Evolutionary conservation across 495 filamentous ascomycete species (phyloP).

Genomic region (Penicillium canariense): DNA sequence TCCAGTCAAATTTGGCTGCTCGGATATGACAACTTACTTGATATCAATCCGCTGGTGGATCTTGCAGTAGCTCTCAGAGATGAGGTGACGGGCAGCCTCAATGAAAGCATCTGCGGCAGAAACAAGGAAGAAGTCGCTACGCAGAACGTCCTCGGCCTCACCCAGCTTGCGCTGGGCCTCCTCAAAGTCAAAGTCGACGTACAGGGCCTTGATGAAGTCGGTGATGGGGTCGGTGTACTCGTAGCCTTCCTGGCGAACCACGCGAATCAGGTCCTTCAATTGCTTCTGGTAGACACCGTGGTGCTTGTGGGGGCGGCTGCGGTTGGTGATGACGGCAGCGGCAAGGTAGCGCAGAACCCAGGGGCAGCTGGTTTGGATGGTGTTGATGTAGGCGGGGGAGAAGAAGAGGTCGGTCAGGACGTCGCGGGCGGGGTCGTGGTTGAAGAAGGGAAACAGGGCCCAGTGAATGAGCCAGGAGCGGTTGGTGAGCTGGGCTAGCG

Average conservation of each 20-base stretch:
- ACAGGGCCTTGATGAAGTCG: conserved; percentile 92
- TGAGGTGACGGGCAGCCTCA: conserved; percentile 89
- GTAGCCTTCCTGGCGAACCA: conserved; percentile 94
- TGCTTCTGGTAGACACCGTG: conserved; percentile 91
- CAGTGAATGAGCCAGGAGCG: conserved; percentile 98
- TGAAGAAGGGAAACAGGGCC: conserved; percentile 98
- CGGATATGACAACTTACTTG: conserved; percentile 53
- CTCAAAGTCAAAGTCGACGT: conserved; percentile 98
- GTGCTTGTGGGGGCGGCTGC: conserved; percentile 74
- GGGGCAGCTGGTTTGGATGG: conserved; percentile 94
- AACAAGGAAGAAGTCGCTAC: conserved; percentile 92
- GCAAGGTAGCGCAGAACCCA: conserved; percentile 96
- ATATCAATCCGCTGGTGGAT: conserved; percentile 98
- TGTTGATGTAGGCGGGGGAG: conserved; percentile 95
- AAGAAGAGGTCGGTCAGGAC: conserved; percentile 93
- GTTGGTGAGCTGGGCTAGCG: conserved; percentile 88
- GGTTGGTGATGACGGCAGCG: conserved; percentile 94
- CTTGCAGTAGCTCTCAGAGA: conserved; percentile 99
- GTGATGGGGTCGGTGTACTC: conserved; percentile 96
- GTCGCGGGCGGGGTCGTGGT: conserved; percentile 89
- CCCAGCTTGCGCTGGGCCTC: conserved; percentile 90
- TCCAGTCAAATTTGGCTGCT: not conserved
- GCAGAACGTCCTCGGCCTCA: conserved; percentile 88
- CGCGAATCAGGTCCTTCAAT: conserved; percentile 90
- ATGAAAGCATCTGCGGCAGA: conserved; percentile 84